A percentile compares a stretch with the other conserved stretches of the same genome.
Evolutionary conservation across 768 basidiomycete species (phyloP).

Genomic region (Suillus variegatus): DNA sequence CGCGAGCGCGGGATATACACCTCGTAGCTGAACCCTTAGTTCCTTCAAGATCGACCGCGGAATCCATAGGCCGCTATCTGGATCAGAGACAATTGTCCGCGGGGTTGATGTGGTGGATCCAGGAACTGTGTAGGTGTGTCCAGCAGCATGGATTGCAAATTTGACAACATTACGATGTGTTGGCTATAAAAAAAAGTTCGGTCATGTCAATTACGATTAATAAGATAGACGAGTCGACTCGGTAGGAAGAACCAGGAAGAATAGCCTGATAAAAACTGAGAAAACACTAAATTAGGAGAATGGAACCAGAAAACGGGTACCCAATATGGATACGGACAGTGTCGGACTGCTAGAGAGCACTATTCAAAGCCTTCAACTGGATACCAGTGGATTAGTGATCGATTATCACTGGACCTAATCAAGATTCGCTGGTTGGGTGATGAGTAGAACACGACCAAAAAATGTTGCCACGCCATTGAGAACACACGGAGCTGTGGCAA

Average conservation of each 20-base stretch:
- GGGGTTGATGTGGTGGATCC: constrained; percentile 63
- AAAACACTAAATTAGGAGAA: neutral
- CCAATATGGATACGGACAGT: neutral
- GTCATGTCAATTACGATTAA: no score
- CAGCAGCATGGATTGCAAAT: constrained; percentile 72
- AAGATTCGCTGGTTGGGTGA: neutral
- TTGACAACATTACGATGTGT: constrained; percentile 73
- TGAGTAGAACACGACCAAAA: neutral
- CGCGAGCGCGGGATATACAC: constrained; percentile 77
- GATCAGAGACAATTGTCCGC: constrained; percentile 67
- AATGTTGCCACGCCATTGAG: neutral
- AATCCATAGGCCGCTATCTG: constrained; percentile 60
- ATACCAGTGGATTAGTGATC: neutral
- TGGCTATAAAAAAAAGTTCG: constrained; percentile 47
- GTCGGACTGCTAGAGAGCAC: neutral
- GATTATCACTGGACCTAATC: neutral
- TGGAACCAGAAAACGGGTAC: neutral
- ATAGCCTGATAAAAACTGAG: neutral
- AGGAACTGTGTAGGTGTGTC: constrained; percentile 53
- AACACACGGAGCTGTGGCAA: neutral
- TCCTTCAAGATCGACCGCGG: constrained; percentile 54
- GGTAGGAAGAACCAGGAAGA: neutral
- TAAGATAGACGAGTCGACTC: neutral
- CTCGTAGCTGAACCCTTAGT: constrained; percentile 52
- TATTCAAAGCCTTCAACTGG: neutral